Evolutionary conservation across 2,329 filamentous ascomycete genomes (phyloP), one percentile per base, ranked within the genome.

Genomic region (Colletotrichum sp.): DNA sequence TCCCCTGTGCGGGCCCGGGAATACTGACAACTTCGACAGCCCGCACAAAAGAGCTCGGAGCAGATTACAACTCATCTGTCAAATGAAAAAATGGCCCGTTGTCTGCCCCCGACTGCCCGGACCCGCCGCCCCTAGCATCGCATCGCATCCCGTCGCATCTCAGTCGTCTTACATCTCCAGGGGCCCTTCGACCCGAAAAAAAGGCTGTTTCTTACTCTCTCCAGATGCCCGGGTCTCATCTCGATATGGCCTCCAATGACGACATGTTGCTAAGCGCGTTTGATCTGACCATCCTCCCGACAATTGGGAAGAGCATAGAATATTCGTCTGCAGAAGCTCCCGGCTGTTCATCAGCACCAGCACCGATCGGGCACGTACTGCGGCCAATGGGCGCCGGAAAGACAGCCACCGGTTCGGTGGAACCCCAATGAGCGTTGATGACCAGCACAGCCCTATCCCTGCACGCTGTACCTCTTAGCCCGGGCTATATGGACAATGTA

Each of bases 211-310:
- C 65, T 27, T 32, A 49, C 67, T 77, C 71, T 77, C 75, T 62
- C 75, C 71, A 74, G 66, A 62, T 75, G 65, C 71, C 66, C 65
- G 75, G 71, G 61, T 73, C 70, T 69, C 52, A 75, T 66, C 61
- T 71, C 49, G 49, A 71, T 32, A 61, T 74, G 65, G 59, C 62
- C 49, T 67, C 75, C 66, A 71, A 77, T 77, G 75, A 77, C 75
- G 75, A 70, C 75, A 77, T 77, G 66, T n/a, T 70, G 44, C 61
- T 77, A 75, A 77, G 65, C 71, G 65, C 75, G 71, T 71, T 62
- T 62, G 66, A 75, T 75, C 67, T 75, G 71, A 75, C 65, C 66
- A 75, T 73, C 39, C 57, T 77, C 65, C 75, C 66, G 75, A 77
- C 27, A 63, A 63, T 27, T 71, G 75, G 71, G 71, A 75, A 75